Conservation (phyloP, 83 land plant species). For the Thuja plicata region DNA sequence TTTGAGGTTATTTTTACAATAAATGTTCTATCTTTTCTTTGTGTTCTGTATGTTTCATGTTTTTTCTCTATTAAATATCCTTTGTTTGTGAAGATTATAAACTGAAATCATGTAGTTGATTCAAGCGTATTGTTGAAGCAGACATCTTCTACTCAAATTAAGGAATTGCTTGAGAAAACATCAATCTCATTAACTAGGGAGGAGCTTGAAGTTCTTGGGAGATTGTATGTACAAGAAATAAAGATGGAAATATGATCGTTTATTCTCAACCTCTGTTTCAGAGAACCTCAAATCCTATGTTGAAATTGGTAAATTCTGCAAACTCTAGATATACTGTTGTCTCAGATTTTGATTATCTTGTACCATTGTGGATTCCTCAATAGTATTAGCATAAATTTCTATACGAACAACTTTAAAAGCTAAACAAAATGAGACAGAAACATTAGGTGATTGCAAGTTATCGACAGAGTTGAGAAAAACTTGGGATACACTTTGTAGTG, state of each 20-base stretch:
- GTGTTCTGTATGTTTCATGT: not conserved
- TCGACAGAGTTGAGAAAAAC: conserved; percentile 45
- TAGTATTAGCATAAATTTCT: conserved; percentile 81
- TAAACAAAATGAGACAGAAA: conserved; percentile 42
- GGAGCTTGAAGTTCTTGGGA: conserved; percentile 56
- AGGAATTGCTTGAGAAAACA: conserved; percentile 79
- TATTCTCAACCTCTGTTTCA: conserved; percentile 50
- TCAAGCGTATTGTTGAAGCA: conserved; percentile 20
- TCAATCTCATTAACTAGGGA: conserved; percentile 59
- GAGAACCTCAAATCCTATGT: conserved; percentile 52
- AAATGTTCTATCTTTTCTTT: not conserved
- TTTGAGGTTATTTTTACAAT: conserved; percentile 68
- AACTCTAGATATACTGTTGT: conserved; percentile 49
- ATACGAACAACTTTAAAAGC: conserved; percentile 50
- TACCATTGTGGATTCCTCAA: conserved; percentile 86
- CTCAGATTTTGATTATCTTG: conserved; percentile 97
- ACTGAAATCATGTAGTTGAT: conserved; percentile 7
- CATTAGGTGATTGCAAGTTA: conserved; percentile 30
- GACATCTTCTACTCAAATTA: conserved; percentile 62
- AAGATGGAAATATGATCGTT: conserved; percentile 74
- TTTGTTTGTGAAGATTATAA: not conserved
- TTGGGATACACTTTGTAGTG: conserved; percentile 65
- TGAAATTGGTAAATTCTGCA: conserved; percentile 33
- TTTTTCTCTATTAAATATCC: not conserved
- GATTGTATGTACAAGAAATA: conserved; percentile 82